Evolutionary conservation across 305 asterid species (phyloP).

Genomic region (Plantago coronopus): DNA sequence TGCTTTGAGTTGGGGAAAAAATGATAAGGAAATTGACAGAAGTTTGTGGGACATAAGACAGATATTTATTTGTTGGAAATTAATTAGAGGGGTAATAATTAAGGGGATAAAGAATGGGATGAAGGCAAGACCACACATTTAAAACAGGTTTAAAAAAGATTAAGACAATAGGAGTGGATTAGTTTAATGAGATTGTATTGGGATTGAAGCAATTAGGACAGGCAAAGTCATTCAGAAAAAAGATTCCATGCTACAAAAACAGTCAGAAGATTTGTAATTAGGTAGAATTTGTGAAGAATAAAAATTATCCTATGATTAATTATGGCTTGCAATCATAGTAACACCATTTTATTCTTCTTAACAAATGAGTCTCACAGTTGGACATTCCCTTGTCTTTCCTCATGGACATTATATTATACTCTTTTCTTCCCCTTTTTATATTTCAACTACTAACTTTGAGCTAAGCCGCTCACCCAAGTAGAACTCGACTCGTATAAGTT

Average conservation of each 20-base stretch:
- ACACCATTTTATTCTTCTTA: constrained; percentile 35
- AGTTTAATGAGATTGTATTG: constrained; percentile 6
- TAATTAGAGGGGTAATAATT: constrained; percentile 17
- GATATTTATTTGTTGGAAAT: constrained; percentile 65
- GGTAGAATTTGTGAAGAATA: constrained; percentile 26
- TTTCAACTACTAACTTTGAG: constrained; percentile 3
- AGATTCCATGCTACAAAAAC: constrained; percentile 24
- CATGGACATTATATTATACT: constrained; percentile 16
- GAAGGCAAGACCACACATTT: constrained; percentile 23
- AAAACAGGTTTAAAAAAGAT: constrained; percentile 3
- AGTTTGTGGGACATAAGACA: constrained; percentile 66
- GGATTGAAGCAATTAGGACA: not conserved
- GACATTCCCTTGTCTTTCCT: constrained; percentile 41
- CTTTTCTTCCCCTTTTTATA: constrained; percentile 11
- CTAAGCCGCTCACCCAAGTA: too few relatives aligned
- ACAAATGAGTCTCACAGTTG: constrained; percentile 33
- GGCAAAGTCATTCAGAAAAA: not conserved
- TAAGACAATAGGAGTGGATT: constrained; percentile 1
- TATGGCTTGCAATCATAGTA: constrained; percentile 38
- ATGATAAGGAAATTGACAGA: constrained; percentile 76
- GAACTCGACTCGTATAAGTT: too few relatives aligned
- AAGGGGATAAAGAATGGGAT: constrained; percentile 18
- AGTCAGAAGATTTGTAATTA: constrained; percentile 23
- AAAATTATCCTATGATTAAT: constrained; percentile 34
- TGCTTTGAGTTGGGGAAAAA: constrained; percentile 27